These are phyloP conservation scores for Alisma plantagoaquatica DNA, from an alignment of 106 monocot genomes.

Conservation along the genomic window DNA sequence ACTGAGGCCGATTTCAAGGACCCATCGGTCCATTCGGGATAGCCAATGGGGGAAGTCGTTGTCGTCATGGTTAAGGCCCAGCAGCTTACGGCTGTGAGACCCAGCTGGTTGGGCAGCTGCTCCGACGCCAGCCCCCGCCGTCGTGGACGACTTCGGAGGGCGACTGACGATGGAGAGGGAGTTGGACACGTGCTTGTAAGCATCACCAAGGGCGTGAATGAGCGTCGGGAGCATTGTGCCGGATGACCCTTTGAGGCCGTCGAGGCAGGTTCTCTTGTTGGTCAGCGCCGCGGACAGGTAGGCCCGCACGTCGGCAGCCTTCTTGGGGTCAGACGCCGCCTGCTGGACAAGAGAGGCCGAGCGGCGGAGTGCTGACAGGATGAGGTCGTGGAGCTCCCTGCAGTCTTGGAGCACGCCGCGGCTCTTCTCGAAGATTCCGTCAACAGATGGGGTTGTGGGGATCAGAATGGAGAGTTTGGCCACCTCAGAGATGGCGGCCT, in stretches of 20 bases:
- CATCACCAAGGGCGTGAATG: too few relatives aligned
- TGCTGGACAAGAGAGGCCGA: slow-evolving; percentile 21
- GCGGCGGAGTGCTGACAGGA: slow-evolving; percentile 29
- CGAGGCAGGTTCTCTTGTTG: too few relatives aligned
- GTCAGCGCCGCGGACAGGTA: too few relatives aligned
- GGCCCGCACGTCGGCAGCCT: slow-evolving; percentile 56
- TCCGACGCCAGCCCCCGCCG: too few relatives aligned
- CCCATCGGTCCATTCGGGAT: slow-evolving; percentile 9
- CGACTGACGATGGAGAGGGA: too few relatives aligned
- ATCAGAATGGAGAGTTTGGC: slow-evolving; percentile 22
- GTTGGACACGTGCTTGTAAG: too few relatives aligned
- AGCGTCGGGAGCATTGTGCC: slow-evolving; percentile 21
- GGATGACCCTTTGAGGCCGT: too few relatives aligned
- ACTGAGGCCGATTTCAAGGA: slow-evolving; percentile 27
- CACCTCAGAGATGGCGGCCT: slow-evolving; percentile 28
- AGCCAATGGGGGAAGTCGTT: slow-evolving; percentile 31
- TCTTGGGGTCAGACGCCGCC: slow-evolving; percentile 53
- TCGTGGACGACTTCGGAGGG: too few relatives aligned
- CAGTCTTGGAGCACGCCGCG: slow-evolving; percentile 54
- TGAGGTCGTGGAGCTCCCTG: slow-evolving; percentile 47
- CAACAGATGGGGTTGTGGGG: slow-evolving; percentile 13
- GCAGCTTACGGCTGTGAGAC: slow-evolving; percentile 9
- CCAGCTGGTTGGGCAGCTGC: background rate
- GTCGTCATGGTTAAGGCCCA: background rate
- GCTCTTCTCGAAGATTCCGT: slow-evolving; percentile 29